phyloP scores from a whole-genome alignment of 352 stramenopile genomes.

The Phytophthora pistaciae region DNA sequence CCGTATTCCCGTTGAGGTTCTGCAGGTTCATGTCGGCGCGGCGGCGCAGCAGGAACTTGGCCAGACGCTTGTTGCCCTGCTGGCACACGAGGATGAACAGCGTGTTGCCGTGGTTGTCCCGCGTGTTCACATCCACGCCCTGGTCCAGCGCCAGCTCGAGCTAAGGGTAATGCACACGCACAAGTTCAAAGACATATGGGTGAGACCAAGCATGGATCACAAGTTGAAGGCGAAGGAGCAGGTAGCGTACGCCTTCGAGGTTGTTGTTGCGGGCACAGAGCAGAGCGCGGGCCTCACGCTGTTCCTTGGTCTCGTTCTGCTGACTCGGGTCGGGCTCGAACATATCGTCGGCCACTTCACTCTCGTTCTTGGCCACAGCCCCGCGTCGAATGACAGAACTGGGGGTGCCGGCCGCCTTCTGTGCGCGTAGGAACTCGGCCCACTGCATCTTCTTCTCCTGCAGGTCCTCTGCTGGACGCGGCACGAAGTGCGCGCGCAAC shows the following conservation, averaged over 20 bases:
- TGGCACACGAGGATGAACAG: conserved; percentile 96
- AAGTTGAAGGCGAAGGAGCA: background rate
- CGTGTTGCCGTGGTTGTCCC: conserved; percentile 96
- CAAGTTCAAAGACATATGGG: conserved; percentile 14
- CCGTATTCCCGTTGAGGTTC: conserved; percentile 96
- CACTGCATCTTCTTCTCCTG: conserved; percentile 68
- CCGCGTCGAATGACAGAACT: conserved; percentile 16
- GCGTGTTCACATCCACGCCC: conserved; percentile 89
- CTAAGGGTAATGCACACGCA: conserved; percentile 23
- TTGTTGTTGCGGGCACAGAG: conserved; percentile 87
- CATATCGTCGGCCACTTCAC: conserved; percentile 41
- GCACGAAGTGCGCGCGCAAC: conserved; percentile 64
- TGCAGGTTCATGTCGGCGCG: conserved; percentile 95
- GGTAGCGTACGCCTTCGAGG: conserved; percentile 62
- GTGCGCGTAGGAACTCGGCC: conserved; percentile 40
- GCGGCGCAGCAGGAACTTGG: conserved; percentile 95
- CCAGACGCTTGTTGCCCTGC: conserved; percentile 95
- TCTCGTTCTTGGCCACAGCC: conserved; percentile 19
- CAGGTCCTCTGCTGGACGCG: conserved; percentile 60
- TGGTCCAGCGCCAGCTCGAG: conserved; percentile 91
- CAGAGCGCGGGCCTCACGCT: conserved; percentile 58
- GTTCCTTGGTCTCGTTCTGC: conserved; percentile 48
- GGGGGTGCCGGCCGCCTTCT: conserved; percentile 17
- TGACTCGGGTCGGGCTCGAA: conserved; percentile 49
- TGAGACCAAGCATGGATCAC: conserved; percentile 2